phyloP scores from a whole-genome alignment of 2,329 filamentous ascomycete genomes.

The Byssothecium circinans region DNA sequence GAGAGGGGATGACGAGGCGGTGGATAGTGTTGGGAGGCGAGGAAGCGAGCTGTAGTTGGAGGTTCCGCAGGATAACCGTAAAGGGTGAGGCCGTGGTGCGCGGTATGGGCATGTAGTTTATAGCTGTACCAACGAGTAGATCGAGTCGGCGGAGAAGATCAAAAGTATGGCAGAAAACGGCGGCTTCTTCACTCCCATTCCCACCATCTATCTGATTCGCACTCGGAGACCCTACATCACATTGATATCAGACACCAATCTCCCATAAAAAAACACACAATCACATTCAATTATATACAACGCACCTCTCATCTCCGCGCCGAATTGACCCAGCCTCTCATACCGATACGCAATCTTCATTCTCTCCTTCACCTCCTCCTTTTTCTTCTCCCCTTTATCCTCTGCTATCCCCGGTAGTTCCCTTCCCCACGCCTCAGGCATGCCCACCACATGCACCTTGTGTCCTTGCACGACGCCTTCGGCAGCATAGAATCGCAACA shows the following conservation, averaged over 20 bases:
- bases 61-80: conserved; percentile 63
- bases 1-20: conserved; percentile 78
- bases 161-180: conserved; percentile 54
- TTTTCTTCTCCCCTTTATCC: conserved; percentile 39
- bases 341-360: conserved; percentile 99
- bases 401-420: conserved; percentile 75
- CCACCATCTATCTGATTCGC: conserved; percentile 32
- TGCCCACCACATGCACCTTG: conserved; percentile 79
- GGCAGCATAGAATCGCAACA: conserved; percentile 86
- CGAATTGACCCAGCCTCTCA: conserved; percentile 75
- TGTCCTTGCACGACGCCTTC: conserved; percentile 93
- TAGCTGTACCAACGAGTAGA: conserved; percentile 43
- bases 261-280: background rate
- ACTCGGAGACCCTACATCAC: conserved; percentile 19
- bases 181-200: conserved; percentile 52
- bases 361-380: conserved; percentile 49
- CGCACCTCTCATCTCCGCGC: conserved; percentile 64
- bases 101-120: conserved; percentile 56
- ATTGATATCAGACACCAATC: conserved; percentile 18
- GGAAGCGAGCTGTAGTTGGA: conserved; percentile 57
- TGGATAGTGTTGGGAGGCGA: conserved; percentile 65
- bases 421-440: conserved; percentile 76
- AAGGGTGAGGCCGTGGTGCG: conserved; percentile 68
- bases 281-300: conserved; percentile 23
- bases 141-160: conserved; percentile 55